Percentiles rank a stretch among this genome's conserved stretches.
These are phyloP conservation scores for Coprinopsis marcescibilis DNA, from an alignment of 768 basidiomycete genomes.

Conservation along the genomic window DNA sequence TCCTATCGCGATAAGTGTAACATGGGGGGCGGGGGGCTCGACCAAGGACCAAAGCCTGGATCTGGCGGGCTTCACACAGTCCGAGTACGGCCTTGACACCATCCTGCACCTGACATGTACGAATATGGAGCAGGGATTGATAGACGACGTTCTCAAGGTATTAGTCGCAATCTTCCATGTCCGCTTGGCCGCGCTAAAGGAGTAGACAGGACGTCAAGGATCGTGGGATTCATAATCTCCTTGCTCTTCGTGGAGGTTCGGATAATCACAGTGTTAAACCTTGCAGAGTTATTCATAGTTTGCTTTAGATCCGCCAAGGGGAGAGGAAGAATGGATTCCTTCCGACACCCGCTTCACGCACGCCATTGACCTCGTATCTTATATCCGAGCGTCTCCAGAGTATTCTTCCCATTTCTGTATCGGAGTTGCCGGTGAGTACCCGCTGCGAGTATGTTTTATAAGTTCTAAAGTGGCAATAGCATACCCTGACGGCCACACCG, in stretches of 20 bases:
- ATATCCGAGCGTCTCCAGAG: constrained; percentile 74
- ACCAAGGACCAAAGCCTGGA: constrained; percentile 87
- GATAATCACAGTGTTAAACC: constrained; percentile 4
- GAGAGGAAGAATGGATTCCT: constrained; percentile 90
- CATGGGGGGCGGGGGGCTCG: constrained; percentile 96
- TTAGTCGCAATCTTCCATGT: constrained; percentile 16
- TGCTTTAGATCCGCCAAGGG: constrained; percentile 79
- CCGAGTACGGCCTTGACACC: constrained; percentile 73
- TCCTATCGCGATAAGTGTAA: constrained; percentile 85
- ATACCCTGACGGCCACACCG: constrained; percentile 88
- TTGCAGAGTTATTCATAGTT: background rate
- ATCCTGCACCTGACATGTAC: constrained; percentile 96
- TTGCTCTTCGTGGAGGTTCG: constrained; percentile 88
- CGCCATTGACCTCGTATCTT: constrained; percentile 85
- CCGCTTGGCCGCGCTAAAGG: background rate
- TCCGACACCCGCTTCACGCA: constrained; percentile 79
- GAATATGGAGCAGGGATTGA: constrained; percentile 86
- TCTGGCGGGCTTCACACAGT: constrained; percentile 73
- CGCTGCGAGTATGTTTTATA: background rate
- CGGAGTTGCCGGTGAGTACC: constrained; percentile 76
- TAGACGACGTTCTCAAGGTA: constrained; percentile 83
- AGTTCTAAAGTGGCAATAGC: constrained; percentile 35
- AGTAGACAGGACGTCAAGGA: constrained; percentile 64
- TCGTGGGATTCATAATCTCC: constrained; percentile 79
- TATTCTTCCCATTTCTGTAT: constrained; percentile 85